These are phyloP conservation scores for Syncephalastrum monosporum DNA, from an alignment of 371 early-diverging fungal species.

Conservation along the genomic window DNA sequence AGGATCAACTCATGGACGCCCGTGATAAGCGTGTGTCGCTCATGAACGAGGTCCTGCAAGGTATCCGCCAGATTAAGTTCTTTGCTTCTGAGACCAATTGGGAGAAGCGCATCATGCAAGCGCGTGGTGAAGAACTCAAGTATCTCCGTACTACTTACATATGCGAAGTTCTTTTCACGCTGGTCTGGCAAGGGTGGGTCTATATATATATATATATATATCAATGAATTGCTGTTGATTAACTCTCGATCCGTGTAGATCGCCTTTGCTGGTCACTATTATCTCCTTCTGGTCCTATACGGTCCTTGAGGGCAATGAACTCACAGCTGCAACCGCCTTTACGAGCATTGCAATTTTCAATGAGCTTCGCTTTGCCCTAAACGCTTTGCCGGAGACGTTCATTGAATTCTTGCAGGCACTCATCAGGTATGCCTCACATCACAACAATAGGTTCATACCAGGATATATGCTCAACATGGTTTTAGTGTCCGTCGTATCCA, in stretches of 20 bases:
- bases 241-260: slow-evolving; percentile 17
- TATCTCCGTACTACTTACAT: slow-evolving; percentile 39
- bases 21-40: slow-evolving; percentile 54
- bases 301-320: slow-evolving; percentile 51
- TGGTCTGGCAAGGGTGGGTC: slow-evolving; percentile 41
- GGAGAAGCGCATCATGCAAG: slow-evolving; percentile 41
- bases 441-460: too few species aligned
- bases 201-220: too few species aligned
- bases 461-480: neutral
- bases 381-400: slow-evolving; percentile 55
- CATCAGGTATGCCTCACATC: slow-evolving; percentile 24
- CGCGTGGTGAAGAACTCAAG: slow-evolving; percentile 51
- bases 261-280: slow-evolving; percentile 57
- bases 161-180: slow-evolving; percentile 23
- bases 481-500: slow-evolving; percentile 64
- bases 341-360: slow-evolving; percentile 58
- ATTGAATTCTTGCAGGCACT: slow-evolving; percentile 41
- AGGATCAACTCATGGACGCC: slow-evolving; percentile 51
- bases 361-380: slow-evolving; percentile 56
- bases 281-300: slow-evolving; percentile 59
- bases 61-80: slow-evolving; percentile 72
- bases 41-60: slow-evolving; percentile 61
- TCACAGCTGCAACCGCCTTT: slow-evolving; percentile 65
- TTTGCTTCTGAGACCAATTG: slow-evolving; percentile 62
- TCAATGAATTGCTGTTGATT: neutral